Evolutionary conservation across 208 protist genomes (phyloP).

Genomic region (Trypanosoma boissoni): DNA sequence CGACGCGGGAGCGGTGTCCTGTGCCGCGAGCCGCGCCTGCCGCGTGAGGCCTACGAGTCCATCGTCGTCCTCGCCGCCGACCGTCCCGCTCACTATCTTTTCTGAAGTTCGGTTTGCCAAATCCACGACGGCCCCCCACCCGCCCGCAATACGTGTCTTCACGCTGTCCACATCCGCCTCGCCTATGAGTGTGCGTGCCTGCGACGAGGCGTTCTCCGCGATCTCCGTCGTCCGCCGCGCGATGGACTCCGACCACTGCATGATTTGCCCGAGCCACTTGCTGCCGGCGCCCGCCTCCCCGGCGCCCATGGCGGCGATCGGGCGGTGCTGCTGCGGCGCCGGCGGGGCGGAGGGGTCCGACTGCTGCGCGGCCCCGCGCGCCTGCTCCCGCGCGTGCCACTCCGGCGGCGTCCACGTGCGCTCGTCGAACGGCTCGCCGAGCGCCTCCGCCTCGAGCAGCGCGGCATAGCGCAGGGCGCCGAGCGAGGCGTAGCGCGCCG

Average conservation of each 20-base stretch:
- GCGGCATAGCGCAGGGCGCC: conserved; percentile 79
- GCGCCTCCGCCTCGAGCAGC: conserved; percentile 79
- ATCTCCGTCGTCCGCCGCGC: conserved; percentile 64
- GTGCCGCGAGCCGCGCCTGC: conserved; percentile 38
- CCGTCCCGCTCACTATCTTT: conserved; percentile 28
- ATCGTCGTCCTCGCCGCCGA: conserved; percentile 29
- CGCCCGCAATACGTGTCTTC: conserved; percentile 39
- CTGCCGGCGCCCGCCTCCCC: conserved; percentile 5
- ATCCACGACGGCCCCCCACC: conserved; percentile 48
- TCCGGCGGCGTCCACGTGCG: conserved; percentile 64
- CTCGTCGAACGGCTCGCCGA: conserved; percentile 70
- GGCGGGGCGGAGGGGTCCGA: conserved; percentile 15
- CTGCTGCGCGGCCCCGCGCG: too few species aligned
- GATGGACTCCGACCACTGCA: conserved; percentile 54
- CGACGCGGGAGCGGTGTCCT: not conserved
- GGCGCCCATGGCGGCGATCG: conserved; percentile 54
- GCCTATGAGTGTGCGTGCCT: conserved; percentile 37
- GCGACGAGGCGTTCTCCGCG: conserved; percentile 47
- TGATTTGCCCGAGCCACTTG: conserved; percentile 62
- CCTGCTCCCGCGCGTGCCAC: conserved; percentile 59
- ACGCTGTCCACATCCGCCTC: conserved; percentile 58
- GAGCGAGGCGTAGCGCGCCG: conserved; percentile 71
- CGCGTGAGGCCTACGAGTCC: conserved; percentile 39
- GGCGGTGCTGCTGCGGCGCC: conserved; percentile 43
- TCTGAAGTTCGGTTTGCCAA: conserved; percentile 51